phyloP scores from a whole-genome alignment of 176 grass and related monocot species.

The Raddia guianensis region DNA sequence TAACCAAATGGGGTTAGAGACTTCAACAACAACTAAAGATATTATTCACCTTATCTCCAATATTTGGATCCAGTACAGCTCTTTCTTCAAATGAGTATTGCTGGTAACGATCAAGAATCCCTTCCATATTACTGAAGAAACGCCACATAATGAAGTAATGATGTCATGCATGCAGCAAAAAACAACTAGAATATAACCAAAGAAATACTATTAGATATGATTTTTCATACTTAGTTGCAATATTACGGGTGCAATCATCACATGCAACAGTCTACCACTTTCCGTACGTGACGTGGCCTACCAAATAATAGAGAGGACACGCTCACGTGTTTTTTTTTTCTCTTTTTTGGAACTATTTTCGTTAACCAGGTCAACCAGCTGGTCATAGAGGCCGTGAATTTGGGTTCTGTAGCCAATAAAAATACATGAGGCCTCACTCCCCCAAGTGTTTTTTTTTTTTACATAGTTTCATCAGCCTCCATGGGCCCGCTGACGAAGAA shows the following conservation, averaged over 20 bases:
- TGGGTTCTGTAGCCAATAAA: too few species aligned
- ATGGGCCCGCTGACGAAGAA: too few species aligned
- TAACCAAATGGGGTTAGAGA: background rate
- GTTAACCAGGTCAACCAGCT: too few species aligned
- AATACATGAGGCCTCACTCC: too few species aligned
- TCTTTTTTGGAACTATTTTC: too few species aligned
- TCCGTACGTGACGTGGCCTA: too few species aligned
- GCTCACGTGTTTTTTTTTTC: too few species aligned
- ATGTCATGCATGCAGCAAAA: background rate
- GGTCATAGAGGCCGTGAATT: too few species aligned
- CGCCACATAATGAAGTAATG: background rate
- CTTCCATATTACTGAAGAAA: constrained; percentile 68
- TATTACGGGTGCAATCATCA: background rate
- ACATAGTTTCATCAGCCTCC: too few species aligned
- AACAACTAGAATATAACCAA: constrained; percentile 18
- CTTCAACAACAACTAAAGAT: background rate
- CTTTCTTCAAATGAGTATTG: constrained; percentile 73
- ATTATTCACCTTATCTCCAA: constrained; percentile 58
- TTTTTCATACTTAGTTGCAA: background rate
- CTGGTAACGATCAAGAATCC: constrained; percentile 78
- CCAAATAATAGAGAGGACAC: too few species aligned
- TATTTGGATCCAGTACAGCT: constrained; percentile 55
- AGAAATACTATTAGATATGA: background rate
- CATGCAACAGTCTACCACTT: too few species aligned
- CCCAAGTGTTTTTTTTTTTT: too few species aligned